Conservation (phyloP, 2,329 filamentous ascomycete genomes). For the Trichoderma simmonsii region DNA sequence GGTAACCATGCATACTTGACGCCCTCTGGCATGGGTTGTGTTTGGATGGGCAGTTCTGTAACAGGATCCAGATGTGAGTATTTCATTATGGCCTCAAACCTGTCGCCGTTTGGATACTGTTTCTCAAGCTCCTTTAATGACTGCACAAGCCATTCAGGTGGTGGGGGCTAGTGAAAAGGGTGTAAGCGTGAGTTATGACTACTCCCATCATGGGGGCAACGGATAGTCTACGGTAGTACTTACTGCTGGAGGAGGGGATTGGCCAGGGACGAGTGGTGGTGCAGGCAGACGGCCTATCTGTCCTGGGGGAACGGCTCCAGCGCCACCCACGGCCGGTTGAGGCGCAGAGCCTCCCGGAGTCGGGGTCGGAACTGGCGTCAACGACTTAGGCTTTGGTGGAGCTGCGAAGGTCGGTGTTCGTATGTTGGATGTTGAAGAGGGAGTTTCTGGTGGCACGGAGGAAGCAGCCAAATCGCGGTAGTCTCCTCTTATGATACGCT, state of each 20-base stretch:
- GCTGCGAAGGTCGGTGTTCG: slow-evolving; percentile 33
- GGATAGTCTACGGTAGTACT: slow-evolving; percentile 34
- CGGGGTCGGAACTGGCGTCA: slow-evolving; percentile 35
- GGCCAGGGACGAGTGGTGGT: slow-evolving; percentile 56
- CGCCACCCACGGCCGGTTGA: slow-evolving; percentile 32
- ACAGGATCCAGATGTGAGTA: slow-evolving; percentile 75
- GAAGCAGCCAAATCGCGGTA: slow-evolving; percentile 39
- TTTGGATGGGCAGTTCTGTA: slow-evolving; percentile 63
- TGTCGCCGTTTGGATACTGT: slow-evolving; percentile 69
- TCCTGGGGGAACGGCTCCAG: slow-evolving; percentile 44
- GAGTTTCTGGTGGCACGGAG: slow-evolving; percentile 35
- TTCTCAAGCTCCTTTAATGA: slow-evolving; percentile 70
- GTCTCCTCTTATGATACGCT: slow-evolving; percentile 59
- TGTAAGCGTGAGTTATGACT: slow-evolving; percentile 20
- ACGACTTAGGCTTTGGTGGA: slow-evolving; percentile 33
- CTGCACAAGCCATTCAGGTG: slow-evolving; percentile 78
- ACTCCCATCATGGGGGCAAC: neutral
- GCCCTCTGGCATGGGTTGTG: slow-evolving; percentile 55
- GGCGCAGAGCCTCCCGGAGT: slow-evolving; percentile 29
- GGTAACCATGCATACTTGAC: slow-evolving; percentile 81
- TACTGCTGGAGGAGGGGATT: slow-evolving; percentile 58
- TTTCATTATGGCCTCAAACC: slow-evolving; percentile 88
- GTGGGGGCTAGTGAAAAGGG: slow-evolving; percentile 61
- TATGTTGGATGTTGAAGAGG: slow-evolving; percentile 29
- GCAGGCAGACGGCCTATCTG: slow-evolving; percentile 68